Evolutionary conservation across 495 filamentous ascomycete species (phyloP), one percentile per base, ranked within the genome.

Genomic region (Tuber umbilicatum): DNA sequence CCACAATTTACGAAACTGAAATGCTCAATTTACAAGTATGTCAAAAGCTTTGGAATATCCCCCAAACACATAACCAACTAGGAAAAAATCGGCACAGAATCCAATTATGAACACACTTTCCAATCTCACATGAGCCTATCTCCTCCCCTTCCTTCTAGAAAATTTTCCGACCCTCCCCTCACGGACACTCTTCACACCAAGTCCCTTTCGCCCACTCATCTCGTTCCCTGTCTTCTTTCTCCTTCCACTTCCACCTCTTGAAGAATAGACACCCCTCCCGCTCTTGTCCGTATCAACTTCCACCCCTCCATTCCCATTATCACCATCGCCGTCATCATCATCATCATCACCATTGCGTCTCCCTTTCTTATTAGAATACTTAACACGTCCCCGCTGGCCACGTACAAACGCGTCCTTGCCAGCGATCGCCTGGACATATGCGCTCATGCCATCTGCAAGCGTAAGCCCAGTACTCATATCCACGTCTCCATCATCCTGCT

Each of bases 341-440:
- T 89, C 88, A 23, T 89, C 88, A 47, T 87, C 88, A n/a, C 89
- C 88, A 38, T 87, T 85, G 73, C 87, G 88, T 72, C 87, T 86
- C 39, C 87, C 85, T 79, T 88, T 87, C 79, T 87, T 90, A 77
- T 91, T 91, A 23, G 87, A 89, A 85, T 97, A 97, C 87, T 96
- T 97, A 73, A 98, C 84, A 84, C 92, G 90, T 31, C 95, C 94
- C 72, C 91, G 89, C 78, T 92, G 90, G 35, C 96, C 95, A 45
- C 93, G 87, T 73, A 89, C 89, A 45, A 92, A 89, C 2, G 90
- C 91, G 83, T 97, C 92, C 74, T 91, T 90, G 70, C 96, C 92
- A 75, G 89, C 90, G 47, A 99, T 90, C 35, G 96, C 96, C 50
- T 91, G 89, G 21, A 99, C 92, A 83, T 98, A 99, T 42, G 95